Percentiles rank a stretch among this genome's conserved stretches.
These are phyloP conservation scores for Aspergillus sergii DNA, from an alignment of 2,329 filamentous ascomycete genomes.

Conservation along the genomic window DNA sequence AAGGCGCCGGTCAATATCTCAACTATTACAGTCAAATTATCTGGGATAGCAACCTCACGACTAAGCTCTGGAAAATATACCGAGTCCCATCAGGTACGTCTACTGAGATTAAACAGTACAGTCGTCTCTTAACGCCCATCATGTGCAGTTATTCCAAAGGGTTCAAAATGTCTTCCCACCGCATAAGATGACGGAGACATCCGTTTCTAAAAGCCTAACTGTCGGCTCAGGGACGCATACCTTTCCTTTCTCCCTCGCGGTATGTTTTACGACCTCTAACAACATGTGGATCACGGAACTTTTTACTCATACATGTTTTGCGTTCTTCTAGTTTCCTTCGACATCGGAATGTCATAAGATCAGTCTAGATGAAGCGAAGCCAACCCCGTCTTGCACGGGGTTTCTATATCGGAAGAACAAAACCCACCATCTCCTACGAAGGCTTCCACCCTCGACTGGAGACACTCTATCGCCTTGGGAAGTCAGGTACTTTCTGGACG, in stretches of 20 bases:
- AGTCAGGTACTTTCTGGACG: slow-evolving; percentile 16
- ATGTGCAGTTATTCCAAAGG: not conserved
- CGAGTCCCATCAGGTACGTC: slow-evolving; percentile 19
- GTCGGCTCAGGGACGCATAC: not conserved
- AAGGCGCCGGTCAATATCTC: slow-evolving; percentile 15
- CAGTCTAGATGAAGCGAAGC: not conserved
- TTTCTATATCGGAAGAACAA: not conserved
- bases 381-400: not conserved
- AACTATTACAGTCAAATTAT: slow-evolving; percentile 16
- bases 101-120: not conserved
- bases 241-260: slow-evolving; percentile 16
- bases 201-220: not conserved
- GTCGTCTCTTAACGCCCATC: not conserved
- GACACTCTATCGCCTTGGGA: slow-evolving; percentile 3
- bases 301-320: not conserved
- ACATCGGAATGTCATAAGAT: slow-evolving; percentile 18
- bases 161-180: slow-evolving; percentile 5
- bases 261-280: not conserved
- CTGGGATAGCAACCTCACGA: slow-evolving; percentile 17
- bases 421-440: slow-evolving; percentile 12
- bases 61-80: slow-evolving; percentile 10
- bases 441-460: slow-evolving; percentile 17
- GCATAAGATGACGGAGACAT: not conserved
- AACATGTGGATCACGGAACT: too few relatives aligned
- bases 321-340: slow-evolving; percentile 13